These are phyloP conservation scores for Phaeotremella fagi DNA, from an alignment of 768 basidiomycete species.

Conservation along the genomic window DNA sequence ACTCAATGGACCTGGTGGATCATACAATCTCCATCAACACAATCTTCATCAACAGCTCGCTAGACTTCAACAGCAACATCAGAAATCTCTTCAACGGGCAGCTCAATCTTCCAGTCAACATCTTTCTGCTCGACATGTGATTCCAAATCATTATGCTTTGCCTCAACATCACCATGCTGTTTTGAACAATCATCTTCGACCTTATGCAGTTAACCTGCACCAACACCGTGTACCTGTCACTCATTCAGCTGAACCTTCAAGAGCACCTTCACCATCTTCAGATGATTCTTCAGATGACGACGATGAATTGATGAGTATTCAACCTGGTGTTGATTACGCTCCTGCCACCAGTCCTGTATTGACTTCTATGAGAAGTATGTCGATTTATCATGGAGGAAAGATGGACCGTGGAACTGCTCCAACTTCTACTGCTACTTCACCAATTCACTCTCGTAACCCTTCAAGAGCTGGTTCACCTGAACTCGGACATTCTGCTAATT, in stretches of 20 bases:
- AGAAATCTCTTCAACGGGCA: constrained; percentile 21
- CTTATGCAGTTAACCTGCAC: constrained; percentile 33
- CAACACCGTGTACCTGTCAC: constrained; percentile 13
- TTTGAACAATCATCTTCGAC: constrained; percentile 12
- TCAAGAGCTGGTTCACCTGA: constrained; percentile 43
- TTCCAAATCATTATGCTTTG: constrained; percentile 3
- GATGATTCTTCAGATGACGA: constrained; percentile 46
- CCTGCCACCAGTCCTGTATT: constrained; percentile 48
- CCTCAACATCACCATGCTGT: constrained; percentile 3
- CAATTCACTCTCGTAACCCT: constrained; percentile 30
- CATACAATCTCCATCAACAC: constrained; percentile 30
- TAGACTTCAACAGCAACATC: constrained; percentile 38
- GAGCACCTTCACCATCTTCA: constrained; percentile 35
- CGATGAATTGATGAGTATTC: constrained; percentile 30
- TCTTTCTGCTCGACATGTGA: constrained; percentile 1
- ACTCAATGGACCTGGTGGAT: constrained; percentile 21
- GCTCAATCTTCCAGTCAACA: neutral
- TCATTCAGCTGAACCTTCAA: constrained; percentile 40
- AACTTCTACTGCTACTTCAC: constrained; percentile 32
- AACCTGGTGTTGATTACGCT: constrained; percentile 33
- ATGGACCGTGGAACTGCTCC: constrained; percentile 44
- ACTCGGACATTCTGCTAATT: constrained; percentile 45
- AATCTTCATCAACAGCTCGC: constrained; percentile 36
- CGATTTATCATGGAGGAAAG: constrained; percentile 40
- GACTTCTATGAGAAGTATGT: constrained; percentile 47